Evolutionary conservation across 106 monocot species (phyloP), one percentile per base, ranked within the genome.

Genomic region (Acorus calamus): DNA sequence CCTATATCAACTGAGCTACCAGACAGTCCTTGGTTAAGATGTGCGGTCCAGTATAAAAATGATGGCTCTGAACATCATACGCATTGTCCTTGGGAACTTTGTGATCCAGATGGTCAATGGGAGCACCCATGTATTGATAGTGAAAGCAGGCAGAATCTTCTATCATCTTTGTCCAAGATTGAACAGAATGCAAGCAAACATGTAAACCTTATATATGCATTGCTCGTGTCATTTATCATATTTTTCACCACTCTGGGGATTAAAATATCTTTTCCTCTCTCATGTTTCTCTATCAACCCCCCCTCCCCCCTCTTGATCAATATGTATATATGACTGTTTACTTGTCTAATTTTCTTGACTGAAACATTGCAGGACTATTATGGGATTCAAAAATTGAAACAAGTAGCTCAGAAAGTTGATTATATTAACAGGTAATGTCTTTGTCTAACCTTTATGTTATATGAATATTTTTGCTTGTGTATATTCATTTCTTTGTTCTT

Each of bases 1-100:
- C 73, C 91, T 61, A 91, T 83, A 71, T 91, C 88, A 64, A 4
- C 70, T 48, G 84, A 91, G 8, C 83, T 83, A 81, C 78, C 88
- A 43, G 88, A 98, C 45, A 98, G 96, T 70, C 96, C 96, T 46
- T 98, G 91, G 96, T 91, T 91, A 61, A n/a, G n/a, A 65, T 98
- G 70, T 69, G 66, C 79, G 42, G 79, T 92, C 54, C 79, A 80
- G 52, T 98, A 98, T 72, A 87, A 72, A 62, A 77, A 78, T 66
- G 96, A 92, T 81, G 77, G 75, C 8, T 88, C 92, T 12, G 80
- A 62, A 4, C 77, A 72, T 47, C 87, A 92, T 75, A 59, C 71
- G 3, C 96, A 98, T 75, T 91, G 96, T 46, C 91, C 96, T 10
- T 98, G 96, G 96, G 96, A 98, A 57, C 85, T 98, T 53, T 78